These are phyloP conservation scores for Exophiala alcalophila DNA, from an alignment of 2,329 filamentous ascomycete species.

Conservation along the genomic window DNA sequence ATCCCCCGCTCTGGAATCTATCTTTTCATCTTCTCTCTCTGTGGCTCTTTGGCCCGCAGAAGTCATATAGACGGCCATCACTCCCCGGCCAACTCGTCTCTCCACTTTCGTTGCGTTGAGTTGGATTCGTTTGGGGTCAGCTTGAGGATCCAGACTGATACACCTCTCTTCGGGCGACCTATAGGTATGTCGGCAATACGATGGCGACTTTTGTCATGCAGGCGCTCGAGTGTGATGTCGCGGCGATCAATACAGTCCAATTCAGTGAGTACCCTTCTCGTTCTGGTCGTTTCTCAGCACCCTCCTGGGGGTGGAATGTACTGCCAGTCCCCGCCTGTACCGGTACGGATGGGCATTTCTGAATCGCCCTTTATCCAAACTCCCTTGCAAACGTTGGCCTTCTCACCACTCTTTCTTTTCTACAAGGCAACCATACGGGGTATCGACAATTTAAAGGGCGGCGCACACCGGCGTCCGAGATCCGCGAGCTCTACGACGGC, in stretches of 20 bases:
- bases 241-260: slow-evolving; percentile 91
- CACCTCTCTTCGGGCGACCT: not conserved
- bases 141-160: no score
- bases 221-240: slow-evolving; percentile 87
- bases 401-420: not conserved
- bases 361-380: no score
- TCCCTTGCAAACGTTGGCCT: not conserved
- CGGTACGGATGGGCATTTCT: no score
- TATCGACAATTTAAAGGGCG: slow-evolving; percentile 88
- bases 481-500: slow-evolving; percentile 78
- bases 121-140: no score
- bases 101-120: no score
- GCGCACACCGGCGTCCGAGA: slow-evolving; percentile 75
- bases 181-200: slow-evolving; percentile 94
- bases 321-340: not conserved
- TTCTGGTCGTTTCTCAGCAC: not conserved
- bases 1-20: no score
- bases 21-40: slow-evolving; percentile 14
- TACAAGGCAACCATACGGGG: slow-evolving; percentile 84
- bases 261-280: slow-evolving; percentile 67
- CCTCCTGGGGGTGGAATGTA: not conserved
- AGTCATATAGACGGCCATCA: no score
- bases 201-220: slow-evolving; percentile 96
- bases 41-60: slow-evolving; percentile 33
- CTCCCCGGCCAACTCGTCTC: no score